Conservation (phyloP, 768 basidiomycete species). For the Scleroderma bovista region DNA sequence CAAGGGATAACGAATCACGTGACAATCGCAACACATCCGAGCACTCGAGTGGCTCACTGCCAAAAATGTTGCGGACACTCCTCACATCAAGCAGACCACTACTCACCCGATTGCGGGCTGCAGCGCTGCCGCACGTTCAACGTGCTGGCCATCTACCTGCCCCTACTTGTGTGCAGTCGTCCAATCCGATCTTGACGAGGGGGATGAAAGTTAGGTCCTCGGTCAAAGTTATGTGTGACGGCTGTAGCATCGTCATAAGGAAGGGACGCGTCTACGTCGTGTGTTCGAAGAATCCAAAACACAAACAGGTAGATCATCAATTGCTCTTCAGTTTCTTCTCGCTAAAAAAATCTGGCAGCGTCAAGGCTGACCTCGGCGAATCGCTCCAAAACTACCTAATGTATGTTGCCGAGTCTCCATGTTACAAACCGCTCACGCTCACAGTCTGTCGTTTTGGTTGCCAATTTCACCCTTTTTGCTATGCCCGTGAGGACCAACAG, state of each 20-base stretch:
- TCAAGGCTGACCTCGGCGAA: constrained; percentile 42
- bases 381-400: too few species aligned
- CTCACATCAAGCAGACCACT: constrained; percentile 59
- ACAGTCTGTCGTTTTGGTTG: too few species aligned
- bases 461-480: too few species aligned
- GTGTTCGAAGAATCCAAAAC: constrained; percentile 92
- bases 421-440: too few species aligned
- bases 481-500: too few species aligned
- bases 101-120: constrained; percentile 45
- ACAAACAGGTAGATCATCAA: constrained; percentile 74
- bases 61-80: constrained; percentile 58
- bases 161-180: constrained; percentile 2
- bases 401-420: too few species aligned
- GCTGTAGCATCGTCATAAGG: constrained; percentile 81
- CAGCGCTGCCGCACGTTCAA: constrained; percentile 27
- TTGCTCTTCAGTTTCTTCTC: not conserved
- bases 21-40: not conserved
- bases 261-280: constrained; percentile 91
- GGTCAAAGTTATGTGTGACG: constrained; percentile 92
- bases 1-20: too few species aligned
- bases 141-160: constrained; percentile 27
- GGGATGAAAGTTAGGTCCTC: constrained; percentile 97
- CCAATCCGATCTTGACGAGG: constrained; percentile 40
- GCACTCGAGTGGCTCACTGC: not conserved
- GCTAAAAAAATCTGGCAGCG: constrained; percentile 39